A percentile compares a stretch with the other conserved stretches of the same genome.
phyloP scores from a whole-genome alignment of 345 rosid genomes.

The Eucalyptus regnans region DNA sequence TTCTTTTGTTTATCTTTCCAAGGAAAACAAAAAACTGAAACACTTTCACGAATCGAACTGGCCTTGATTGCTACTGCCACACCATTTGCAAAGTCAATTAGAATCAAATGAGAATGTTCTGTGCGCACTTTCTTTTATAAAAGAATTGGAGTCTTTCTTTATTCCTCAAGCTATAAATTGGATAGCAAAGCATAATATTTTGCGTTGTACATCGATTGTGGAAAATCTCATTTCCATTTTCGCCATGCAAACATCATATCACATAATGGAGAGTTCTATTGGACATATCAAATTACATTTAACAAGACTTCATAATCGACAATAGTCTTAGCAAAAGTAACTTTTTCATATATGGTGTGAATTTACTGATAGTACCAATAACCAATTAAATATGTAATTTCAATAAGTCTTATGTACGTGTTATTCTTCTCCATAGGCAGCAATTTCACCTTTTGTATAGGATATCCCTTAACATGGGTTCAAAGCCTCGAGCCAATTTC shows the following conservation, averaged over 20 bases:
- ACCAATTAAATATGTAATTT: not conserved
- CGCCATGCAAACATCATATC: not conserved
- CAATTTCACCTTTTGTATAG: not conserved
- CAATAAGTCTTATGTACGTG: not conserved
- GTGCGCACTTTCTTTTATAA: not conserved
- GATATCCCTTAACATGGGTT: not conserved
- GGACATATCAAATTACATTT: not conserved
- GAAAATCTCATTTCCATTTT: not conserved
- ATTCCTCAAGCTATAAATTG: not conserved
- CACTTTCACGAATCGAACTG: not conserved
- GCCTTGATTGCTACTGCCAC: not conserved
- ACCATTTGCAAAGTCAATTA: not conserved
- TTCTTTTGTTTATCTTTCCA: no score
- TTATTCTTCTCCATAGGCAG: rapidly evolving
- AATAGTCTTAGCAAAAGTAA: no score
- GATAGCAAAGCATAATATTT: not conserved
- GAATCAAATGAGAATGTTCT: not conserved
- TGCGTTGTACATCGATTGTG: not conserved
- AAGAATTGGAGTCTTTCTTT: not conserved
- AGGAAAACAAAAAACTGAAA: not conserved
- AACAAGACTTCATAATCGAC: not conserved
- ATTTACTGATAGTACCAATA: rapidly evolving
- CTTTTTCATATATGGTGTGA: not conserved
- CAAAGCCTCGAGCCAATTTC: not conserved
- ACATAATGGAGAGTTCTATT: rapidly evolving